These are phyloP conservation scores for Lipomyces chichibuensis DNA, from an alignment of 805 yeast genomes.

Conservation along the genomic window DNA sequence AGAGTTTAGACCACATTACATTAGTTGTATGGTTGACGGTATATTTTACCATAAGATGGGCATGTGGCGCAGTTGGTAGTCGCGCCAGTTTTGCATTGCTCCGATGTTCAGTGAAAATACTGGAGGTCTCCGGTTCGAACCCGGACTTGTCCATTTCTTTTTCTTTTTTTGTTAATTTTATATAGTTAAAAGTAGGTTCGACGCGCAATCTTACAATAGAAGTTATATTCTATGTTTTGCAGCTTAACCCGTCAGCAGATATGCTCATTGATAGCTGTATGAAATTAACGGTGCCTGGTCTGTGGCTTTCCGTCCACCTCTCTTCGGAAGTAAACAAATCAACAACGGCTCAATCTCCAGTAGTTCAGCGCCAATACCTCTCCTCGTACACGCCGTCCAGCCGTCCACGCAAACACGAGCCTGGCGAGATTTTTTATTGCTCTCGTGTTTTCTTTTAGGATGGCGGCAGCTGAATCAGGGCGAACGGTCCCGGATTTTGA, in stretches of 20 bases:
- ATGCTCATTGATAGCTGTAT: too few relatives aligned
- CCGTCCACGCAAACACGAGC: neutral
- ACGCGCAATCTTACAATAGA: neutral
- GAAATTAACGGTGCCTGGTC: too few relatives aligned
- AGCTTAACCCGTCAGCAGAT: neutral
- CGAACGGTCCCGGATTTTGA: slow-evolving; percentile 28
- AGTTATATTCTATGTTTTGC: too few relatives aligned
- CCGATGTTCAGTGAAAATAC: slow-evolving; percentile 13
- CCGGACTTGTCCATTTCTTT: slow-evolving; percentile 39
- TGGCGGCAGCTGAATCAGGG: slow-evolving; percentile 21
- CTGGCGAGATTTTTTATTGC: neutral
- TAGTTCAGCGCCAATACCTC: neutral
- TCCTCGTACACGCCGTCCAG: neutral
- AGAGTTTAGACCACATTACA: neutral
- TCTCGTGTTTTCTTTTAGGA: neutral
- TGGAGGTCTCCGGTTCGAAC: slow-evolving; percentile 41
- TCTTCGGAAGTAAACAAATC: neutral
- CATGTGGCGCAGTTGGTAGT: slow-evolving; percentile 41
- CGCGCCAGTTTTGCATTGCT: slow-evolving; percentile 39
- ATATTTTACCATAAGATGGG: slow-evolving; percentile 17
- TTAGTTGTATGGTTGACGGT: neutral
- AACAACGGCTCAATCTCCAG: neutral
- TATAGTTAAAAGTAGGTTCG: too few relatives aligned
- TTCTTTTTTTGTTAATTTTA: slow-evolving; percentile 3
- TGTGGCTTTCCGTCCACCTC: neutral